These are phyloP conservation scores for Solanum hybrid DNA, from an alignment of 305 asterid species.

Conservation along the genomic window DNA sequence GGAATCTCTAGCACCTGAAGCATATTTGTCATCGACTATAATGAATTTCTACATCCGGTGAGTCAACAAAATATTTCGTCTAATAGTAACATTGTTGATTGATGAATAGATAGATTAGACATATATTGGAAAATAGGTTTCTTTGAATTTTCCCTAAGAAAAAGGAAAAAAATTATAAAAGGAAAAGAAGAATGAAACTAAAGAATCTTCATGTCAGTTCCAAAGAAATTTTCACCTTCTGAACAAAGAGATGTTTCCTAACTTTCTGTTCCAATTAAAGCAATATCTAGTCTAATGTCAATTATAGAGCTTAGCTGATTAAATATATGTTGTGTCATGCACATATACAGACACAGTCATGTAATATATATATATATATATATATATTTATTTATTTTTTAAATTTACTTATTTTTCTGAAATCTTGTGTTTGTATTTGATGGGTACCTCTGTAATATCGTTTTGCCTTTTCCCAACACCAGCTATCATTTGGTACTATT, in stretches of 20 bases:
- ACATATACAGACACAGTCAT: not conserved
- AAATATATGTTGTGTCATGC: not conserved
- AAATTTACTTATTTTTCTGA: not conserved
- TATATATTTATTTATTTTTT: too few species aligned
- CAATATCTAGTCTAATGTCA: not conserved
- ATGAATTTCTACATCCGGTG: slow-evolving; percentile 91
- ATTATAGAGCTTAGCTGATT: not conserved
- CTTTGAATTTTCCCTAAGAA: not conserved
- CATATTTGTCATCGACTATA: slow-evolving; percentile 69
- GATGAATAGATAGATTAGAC: not conserved
- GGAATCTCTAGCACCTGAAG: slow-evolving; percentile 70
- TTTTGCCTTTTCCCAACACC: not conserved
- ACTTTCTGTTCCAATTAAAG: not conserved
- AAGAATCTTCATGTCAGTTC: not conserved
- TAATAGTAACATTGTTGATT: not conserved
- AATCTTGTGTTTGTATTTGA: not conserved
- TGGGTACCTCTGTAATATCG: not conserved
- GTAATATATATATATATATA: not conserved
- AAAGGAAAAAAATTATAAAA: not conserved
- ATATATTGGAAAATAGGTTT: not conserved
- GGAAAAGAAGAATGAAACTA: not conserved
- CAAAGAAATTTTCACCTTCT: not conserved
- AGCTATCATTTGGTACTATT: not conserved
- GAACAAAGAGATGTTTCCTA: not conserved
- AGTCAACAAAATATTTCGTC: slow-evolving; percentile 13